Conservation (phyloP, 345 rosid genomes). For the Citropsis articulata region DNA sequence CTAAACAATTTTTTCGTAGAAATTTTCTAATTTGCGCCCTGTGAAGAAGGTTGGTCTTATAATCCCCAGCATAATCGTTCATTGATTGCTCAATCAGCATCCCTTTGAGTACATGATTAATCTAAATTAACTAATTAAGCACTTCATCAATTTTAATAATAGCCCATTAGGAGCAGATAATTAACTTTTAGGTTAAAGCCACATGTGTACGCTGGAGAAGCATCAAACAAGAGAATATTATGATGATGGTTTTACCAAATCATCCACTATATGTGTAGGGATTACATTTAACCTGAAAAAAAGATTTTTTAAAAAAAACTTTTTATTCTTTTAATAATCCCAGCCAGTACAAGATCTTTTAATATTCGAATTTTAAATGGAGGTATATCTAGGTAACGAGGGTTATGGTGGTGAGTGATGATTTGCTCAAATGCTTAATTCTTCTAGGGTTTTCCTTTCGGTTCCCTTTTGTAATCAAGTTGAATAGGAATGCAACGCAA, state of each 20-base stretch:
- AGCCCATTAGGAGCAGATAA: too few species aligned
- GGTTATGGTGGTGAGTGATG: constrained; percentile 15
- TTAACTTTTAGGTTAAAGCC: not conserved
- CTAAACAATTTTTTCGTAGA: not conserved
- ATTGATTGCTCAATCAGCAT: not conserved
- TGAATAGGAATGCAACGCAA: not conserved
- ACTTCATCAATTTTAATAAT: too few species aligned
- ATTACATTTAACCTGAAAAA: constrained; percentile 8
- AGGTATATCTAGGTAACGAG: not conserved
- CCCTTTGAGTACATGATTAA: not conserved
- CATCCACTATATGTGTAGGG: constrained; percentile 10
- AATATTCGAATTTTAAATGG: constrained; percentile 7
- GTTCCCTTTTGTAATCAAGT: not conserved
- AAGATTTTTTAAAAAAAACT: not conserved
- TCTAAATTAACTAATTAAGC: too few species aligned
- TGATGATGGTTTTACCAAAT: constrained; percentile 16
- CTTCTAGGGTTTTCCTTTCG: constrained; percentile 1
- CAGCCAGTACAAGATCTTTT: constrained; percentile 1
- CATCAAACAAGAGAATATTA: constrained; percentile 27
- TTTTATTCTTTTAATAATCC: not conserved
- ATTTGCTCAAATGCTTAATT: not conserved
- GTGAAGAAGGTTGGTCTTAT: not conserved
- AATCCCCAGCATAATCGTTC: not conserved
- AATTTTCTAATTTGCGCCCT: not conserved
- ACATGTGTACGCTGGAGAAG: constrained; percentile 21